phyloP scores from a whole-genome alignment of 2,329 filamentous ascomycete species.

The Aspergillus sp. region DNA sequence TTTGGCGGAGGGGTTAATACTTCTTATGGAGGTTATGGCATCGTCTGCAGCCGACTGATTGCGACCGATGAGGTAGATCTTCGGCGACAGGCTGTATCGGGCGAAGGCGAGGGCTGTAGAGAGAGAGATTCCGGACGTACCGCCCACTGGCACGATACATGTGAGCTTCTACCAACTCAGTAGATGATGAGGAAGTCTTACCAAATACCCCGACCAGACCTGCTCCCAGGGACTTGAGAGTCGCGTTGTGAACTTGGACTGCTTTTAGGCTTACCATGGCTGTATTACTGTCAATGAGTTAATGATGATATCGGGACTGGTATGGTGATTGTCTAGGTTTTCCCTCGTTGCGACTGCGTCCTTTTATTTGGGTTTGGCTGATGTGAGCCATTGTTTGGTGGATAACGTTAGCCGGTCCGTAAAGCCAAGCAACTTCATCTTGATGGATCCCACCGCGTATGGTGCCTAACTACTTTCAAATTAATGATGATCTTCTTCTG shows the following conservation, averaged over 20 bases:
- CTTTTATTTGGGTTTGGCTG: not conserved
- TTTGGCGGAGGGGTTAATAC: constrained; percentile 46
- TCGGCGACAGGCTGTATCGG: constrained; percentile 43
- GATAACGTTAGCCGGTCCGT: constrained; percentile 5
- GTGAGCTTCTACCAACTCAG: constrained; percentile 29
- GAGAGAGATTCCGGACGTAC: constrained; percentile 15
- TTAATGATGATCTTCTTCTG: not conserved
- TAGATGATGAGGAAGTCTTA: constrained; percentile 40
- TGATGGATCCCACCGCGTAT: no score
- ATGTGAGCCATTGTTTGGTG: not conserved
- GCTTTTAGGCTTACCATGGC: constrained; percentile 16
- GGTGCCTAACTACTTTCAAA: no score
- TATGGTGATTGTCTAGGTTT: no score
- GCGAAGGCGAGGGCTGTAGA: constrained; percentile 9
- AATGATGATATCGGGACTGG: no score
- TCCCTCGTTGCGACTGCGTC: no score
- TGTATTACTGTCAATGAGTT: no score
- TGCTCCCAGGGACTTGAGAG: constrained; percentile 15
- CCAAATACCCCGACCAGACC: constrained; percentile 21
- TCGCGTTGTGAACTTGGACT: constrained; percentile 19
- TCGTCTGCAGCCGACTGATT: constrained; percentile 34
- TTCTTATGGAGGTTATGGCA: constrained; percentile 45
- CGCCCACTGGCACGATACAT: constrained; percentile 30
- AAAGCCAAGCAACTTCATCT: no score
- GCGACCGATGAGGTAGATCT: constrained; percentile 55